These are phyloP conservation scores for Postia placenta DNA, from an alignment of 768 basidiomycete species.

Conservation along the genomic window DNA sequence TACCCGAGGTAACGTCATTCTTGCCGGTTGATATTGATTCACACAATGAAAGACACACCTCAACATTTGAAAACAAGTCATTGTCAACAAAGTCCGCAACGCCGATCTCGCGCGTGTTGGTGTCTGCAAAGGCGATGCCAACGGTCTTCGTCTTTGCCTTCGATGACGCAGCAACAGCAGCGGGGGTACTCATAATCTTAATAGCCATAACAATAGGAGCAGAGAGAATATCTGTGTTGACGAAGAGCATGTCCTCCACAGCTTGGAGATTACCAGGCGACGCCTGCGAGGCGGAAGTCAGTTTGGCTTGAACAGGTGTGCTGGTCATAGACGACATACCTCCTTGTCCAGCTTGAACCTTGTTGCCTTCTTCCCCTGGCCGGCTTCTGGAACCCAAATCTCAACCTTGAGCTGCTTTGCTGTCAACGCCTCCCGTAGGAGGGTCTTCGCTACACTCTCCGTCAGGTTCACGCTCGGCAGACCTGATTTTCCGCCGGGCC, in stretches of 20 bases:
- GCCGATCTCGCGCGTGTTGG: slow-evolving; percentile 78
- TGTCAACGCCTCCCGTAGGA: slow-evolving; percentile 87
- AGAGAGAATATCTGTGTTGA: slow-evolving; percentile 68
- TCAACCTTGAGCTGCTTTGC: slow-evolving; percentile 86
- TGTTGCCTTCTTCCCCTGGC: slow-evolving; percentile 65
- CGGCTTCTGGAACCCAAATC: slow-evolving; percentile 76
- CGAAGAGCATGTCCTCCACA: slow-evolving; percentile 59
- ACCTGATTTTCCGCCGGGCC: slow-evolving; percentile 48
- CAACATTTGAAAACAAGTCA: slow-evolving; percentile 91
- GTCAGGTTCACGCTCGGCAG: slow-evolving; percentile 78
- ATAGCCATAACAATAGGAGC: slow-evolving; percentile 89
- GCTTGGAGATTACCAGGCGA: slow-evolving; percentile 67
- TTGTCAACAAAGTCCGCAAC: slow-evolving; percentile 91
- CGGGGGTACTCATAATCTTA: slow-evolving; percentile 56
- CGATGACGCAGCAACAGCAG: slow-evolving; percentile 27
- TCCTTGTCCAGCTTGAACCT: slow-evolving; percentile 80
- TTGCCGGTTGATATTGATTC: too few relatives aligned
- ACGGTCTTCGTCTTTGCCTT: slow-evolving; percentile 66
- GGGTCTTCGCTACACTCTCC: slow-evolving; percentile 66
- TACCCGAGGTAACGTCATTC: slow-evolving; percentile 23
- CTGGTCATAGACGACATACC: slow-evolving; percentile 33
- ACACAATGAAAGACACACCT: slow-evolving; percentile 42
- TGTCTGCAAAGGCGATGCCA: slow-evolving; percentile 90
- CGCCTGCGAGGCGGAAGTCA: slow-evolving; percentile 35
- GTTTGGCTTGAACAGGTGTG: not conserved